These are phyloP conservation scores for Spathaspora sp. DNA, from an alignment of 805 yeast genomes.

Conservation along the genomic window DNA sequence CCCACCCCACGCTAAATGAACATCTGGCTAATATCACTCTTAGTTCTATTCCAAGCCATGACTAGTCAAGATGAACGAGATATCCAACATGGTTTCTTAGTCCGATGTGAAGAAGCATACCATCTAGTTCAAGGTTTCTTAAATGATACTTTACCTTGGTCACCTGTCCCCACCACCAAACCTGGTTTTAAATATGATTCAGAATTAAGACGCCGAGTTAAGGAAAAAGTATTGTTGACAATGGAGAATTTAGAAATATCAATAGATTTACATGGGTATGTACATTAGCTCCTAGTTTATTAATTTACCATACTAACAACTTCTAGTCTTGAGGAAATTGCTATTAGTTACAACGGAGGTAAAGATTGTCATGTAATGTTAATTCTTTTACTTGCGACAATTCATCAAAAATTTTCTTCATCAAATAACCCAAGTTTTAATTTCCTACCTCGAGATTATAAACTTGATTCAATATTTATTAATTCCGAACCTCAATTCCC, in stretches of 20 bases:
- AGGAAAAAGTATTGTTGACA: conserved; percentile 23
- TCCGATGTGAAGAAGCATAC: conserved; percentile 29
- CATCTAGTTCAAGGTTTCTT: conserved; percentile 27
- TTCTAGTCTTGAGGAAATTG: conserved; percentile 46
- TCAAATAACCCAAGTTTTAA: conserved; percentile 7
- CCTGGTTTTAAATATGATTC: conserved; percentile 18
- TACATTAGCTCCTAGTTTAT: conserved; percentile 5
- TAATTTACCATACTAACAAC: conserved; percentile 15
- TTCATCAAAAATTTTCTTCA: conserved; percentile 22
- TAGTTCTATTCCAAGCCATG: background rate
- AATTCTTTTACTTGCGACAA: conserved; percentile 61
- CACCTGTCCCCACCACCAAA: conserved; percentile 14
- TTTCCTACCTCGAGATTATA: conserved; percentile 23
- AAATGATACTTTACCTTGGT: conserved; percentile 25
- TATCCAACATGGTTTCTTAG: conserved; percentile 10
- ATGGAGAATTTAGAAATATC: conserved; percentile 25
- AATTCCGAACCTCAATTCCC: conserved; percentile 71
- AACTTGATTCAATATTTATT: conserved; percentile 66
- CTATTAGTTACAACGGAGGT: conserved; percentile 93
- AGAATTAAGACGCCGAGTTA: conserved; percentile 20
- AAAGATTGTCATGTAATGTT: conserved; percentile 93
- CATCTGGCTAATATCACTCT: background rate
- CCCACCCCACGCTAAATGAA: background rate
- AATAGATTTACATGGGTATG: conserved; percentile 31
- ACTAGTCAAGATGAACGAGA: conserved; percentile 3